Evolutionary conservation across 1,284 basidiomycete species (phyloP), one percentile per base, ranked within the genome.

Genomic region (Athelia psychrophila): DNA sequence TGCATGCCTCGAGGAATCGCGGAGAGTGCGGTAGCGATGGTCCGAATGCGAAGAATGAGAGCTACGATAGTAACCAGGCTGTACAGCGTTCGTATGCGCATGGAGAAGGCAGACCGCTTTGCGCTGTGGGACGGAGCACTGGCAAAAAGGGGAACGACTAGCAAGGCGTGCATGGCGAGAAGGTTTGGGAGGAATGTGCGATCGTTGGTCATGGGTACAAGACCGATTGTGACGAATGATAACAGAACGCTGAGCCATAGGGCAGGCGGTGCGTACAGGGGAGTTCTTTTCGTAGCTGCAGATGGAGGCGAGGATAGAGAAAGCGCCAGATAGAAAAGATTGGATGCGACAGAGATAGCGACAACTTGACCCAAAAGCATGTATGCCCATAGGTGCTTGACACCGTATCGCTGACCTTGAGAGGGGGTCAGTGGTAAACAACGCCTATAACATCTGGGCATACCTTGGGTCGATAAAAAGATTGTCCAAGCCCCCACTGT

Each of bases 341-440:
- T 82, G 9, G 80, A 78, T 2, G 86, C 82, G 35, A 89, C 83
- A 13, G 83, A 84, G 44, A 90, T 84, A 35, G 88, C 86, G 47
- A 90, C 86, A 15, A 88, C 62, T 66, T 90, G 87, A 5, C 87
- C 88, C 3, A 91, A 74, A 35, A 89, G 68, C 86, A 90, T 88
- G 68, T 86, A 89, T 1, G 81, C 83, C 80, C 82, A 85, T 0
- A 81, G 58, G 53, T 80, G 73, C 54, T 75, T 78, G 54, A 88
- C 73, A n/a, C 68, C 63, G 42, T 76, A 64, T 33, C 71, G 67
- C 35, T 67, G 66, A 27, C 79, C 83, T 79, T 36, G 4, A 50
- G 3, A 22, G 9, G 25, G 30, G 8, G 46, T 20, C 52, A 44
- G 25, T 15, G 38, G 20, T 15, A 47, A 27, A 20, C n/a, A 20